phyloP scores from a whole-genome alignment of 2,329 filamentous ascomycete species.

The Intubia oerlemansii region DNA sequence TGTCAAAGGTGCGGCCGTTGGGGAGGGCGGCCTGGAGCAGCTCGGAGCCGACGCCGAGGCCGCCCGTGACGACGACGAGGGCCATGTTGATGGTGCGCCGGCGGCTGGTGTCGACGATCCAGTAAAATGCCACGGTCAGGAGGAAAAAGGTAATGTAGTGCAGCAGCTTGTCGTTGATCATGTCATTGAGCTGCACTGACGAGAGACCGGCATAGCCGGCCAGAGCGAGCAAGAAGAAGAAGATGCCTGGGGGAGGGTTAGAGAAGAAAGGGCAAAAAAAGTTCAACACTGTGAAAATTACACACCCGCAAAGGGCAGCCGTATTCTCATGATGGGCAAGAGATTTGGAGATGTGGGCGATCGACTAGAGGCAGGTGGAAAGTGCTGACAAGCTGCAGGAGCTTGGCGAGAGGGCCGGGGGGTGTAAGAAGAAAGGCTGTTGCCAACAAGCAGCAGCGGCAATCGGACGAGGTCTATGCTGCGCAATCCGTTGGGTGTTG shows the following conservation, averaged over 20 bases:
- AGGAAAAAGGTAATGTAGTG: conserved; percentile 80
- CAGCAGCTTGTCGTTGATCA: conserved; percentile 74
- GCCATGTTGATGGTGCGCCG: conserved; percentile 72
- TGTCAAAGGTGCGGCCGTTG: conserved; percentile 50
- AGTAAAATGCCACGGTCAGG: conserved; percentile 80
- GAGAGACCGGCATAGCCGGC: conserved; percentile 67
- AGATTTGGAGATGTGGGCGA: neutral
- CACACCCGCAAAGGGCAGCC: conserved; percentile 73
- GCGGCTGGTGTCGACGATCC: conserved; percentile 81
- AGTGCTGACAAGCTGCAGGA: too few species aligned
- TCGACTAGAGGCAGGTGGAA: too few species aligned
- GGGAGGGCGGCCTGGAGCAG: conserved; percentile 56
- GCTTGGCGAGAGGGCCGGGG: too few species aligned
- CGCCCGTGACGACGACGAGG: conserved; percentile 54
- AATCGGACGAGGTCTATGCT: too few species aligned
- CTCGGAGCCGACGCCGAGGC: conserved; percentile 52
- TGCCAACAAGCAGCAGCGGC: too few species aligned
- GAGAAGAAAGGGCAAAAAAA: neutral
- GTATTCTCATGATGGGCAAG: conserved; percentile 56
- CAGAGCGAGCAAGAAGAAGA: conserved; percentile 47
- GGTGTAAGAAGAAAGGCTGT: too few species aligned
- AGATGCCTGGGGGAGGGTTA: conserved; percentile 30
- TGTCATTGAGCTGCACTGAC: conserved; percentile 27
- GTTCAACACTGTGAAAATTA: conserved; percentile 6
- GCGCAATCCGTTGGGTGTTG: too few species aligned